These are phyloP conservation scores for Microsporum ferrugineum DNA, from an alignment of 2,329 filamentous ascomycete genomes.

Conservation along the genomic window DNA sequence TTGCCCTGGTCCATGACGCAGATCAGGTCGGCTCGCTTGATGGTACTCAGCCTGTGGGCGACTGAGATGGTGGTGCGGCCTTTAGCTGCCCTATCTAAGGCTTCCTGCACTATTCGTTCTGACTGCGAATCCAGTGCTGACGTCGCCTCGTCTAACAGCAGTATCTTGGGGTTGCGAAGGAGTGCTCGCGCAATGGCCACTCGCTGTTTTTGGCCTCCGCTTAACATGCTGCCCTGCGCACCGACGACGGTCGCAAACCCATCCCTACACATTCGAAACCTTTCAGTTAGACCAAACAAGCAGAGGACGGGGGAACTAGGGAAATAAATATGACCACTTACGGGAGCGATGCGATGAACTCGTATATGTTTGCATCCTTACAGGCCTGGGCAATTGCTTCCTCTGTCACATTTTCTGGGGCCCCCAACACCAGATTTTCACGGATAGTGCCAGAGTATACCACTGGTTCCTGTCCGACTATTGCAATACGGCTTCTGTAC, in stretches of 20 bases:
- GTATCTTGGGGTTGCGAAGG: neutral
- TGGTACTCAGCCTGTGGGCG: neutral
- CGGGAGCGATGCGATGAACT: slow-evolving; percentile 75
- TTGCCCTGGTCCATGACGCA: slow-evolving; percentile 3
- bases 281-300: neutral
- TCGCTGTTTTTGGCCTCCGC: slow-evolving; percentile 3
- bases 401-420: slow-evolving; percentile 57
- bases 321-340: slow-evolving; percentile 26
- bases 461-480: slow-evolving; percentile 88
- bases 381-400: slow-evolving; percentile 64
- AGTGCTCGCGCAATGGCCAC: slow-evolving; percentile 1
- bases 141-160: slow-evolving; percentile 1
- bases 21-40: neutral
- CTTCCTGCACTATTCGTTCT: neutral
- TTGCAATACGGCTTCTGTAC: slow-evolving; percentile 69
- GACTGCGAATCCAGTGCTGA: neutral
- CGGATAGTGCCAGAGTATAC: slow-evolving; percentile 82
- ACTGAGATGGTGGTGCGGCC: slow-evolving; percentile 1
- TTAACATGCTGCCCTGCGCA: neutral
- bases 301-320: neutral
- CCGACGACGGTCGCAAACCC: neutral
- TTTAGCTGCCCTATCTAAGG: neutral
- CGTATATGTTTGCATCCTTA: slow-evolving; percentile 78
- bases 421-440: slow-evolving; percentile 80
- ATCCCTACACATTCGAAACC: neutral